These are phyloP conservation scores for Onygena corvina DNA, from an alignment of 2,329 filamentous ascomycete species.

Conservation along the genomic window DNA sequence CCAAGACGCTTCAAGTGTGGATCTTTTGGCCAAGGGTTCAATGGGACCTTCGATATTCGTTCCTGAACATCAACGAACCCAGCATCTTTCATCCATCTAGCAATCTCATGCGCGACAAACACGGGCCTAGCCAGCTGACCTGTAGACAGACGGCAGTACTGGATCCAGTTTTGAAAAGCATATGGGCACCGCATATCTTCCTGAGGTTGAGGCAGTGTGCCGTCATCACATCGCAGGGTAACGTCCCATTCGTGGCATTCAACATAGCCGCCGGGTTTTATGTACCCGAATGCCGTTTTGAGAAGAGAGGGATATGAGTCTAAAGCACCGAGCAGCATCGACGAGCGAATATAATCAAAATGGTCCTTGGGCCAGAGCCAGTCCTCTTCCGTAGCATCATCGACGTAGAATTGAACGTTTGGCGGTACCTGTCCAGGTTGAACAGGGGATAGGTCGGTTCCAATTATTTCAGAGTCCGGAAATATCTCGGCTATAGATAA, in stretches of 20 bases:
- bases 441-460: conserved; percentile 49
- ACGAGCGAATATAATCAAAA: conserved; percentile 50
- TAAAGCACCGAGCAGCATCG: conserved; percentile 47
- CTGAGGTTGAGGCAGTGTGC: conserved; percentile 40
- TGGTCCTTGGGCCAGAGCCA: conserved; percentile 43
- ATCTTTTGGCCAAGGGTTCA: conserved; percentile 22
- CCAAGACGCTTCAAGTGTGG: conserved; percentile 38
- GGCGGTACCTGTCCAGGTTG: conserved; percentile 54
- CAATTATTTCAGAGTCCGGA: conserved; percentile 11
- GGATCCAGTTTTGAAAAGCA: conserved; percentile 40
- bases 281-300: conserved; percentile 38
- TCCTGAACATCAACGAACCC: conserved; percentile 19
- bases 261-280: conserved; percentile 45
- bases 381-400: conserved; percentile 52
- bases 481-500: conserved; percentile 5
- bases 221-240: conserved; percentile 42
- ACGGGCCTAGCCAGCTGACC: conserved; percentile 36
- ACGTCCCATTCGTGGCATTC: conserved; percentile 37
- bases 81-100: conserved; percentile 17
- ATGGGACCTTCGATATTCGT: conserved; percentile 17
- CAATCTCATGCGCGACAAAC: conserved; percentile 38
- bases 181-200: conserved; percentile 26
- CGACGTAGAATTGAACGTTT: conserved; percentile 63
- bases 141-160: conserved; percentile 34
- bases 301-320: conserved; percentile 46